These are phyloP conservation scores for Colletotrichum viniferum DNA, from an alignment of 2,329 filamentous ascomycete species.

Conservation along the genomic window DNA sequence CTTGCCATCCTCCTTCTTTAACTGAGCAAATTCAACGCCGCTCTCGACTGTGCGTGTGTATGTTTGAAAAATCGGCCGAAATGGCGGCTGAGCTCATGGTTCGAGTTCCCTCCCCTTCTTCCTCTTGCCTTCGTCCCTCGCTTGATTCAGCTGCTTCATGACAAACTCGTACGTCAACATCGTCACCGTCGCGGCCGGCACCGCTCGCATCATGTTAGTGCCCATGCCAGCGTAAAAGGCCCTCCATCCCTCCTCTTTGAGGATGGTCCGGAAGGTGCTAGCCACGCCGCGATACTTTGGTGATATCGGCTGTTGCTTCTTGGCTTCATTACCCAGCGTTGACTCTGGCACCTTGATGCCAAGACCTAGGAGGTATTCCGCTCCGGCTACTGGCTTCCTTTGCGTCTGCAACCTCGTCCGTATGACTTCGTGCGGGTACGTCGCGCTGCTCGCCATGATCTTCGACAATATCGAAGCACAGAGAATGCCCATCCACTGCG, in stretches of 20 bases:
- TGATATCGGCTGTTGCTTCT: constrained; percentile 30
- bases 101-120: constrained; percentile 28
- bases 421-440: constrained; percentile 96
- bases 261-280: constrained; percentile 82
- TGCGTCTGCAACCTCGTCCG: constrained; percentile 94
- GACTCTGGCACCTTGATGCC: constrained; percentile 44
- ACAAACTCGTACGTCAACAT: constrained; percentile 95
- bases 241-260: constrained; percentile 91
- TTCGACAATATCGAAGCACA: constrained; percentile 93
- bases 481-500: constrained; percentile 83
- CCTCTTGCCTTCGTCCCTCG: constrained; percentile 42
- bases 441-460: constrained; percentile 90
- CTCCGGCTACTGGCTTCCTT: constrained; percentile 68
- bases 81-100: neutral
- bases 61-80: neutral
- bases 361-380: constrained; percentile 55
- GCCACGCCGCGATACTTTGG: constrained; percentile 79
- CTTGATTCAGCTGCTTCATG: constrained; percentile 57
- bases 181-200: constrained; percentile 94
- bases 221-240: constrained; percentile 98
- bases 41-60: neutral
- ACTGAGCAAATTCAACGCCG: constrained; percentile 24
- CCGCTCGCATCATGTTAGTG: constrained; percentile 94
- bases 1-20: neutral
- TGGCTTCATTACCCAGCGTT: constrained; percentile 45